Evolutionary conservation across 768 basidiomycete species (phyloP).

Genomic region (Artomyces pyxidatus): DNA sequence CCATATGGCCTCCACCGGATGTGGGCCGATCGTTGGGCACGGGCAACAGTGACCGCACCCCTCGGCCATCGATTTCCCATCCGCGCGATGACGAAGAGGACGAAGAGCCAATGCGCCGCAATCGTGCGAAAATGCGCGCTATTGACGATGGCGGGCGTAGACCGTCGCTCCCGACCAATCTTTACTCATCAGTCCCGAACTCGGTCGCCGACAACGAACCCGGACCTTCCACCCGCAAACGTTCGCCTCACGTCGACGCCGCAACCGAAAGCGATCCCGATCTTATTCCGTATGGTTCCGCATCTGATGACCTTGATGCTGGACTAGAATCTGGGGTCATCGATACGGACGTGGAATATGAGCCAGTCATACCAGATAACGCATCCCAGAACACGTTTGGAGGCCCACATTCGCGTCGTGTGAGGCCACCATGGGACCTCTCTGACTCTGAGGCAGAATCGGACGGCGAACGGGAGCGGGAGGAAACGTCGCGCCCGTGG

Average conservation of each 20-base stretch:
- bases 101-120: slow-evolving; percentile 22
- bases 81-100: slow-evolving; percentile 27
- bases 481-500: background rate
- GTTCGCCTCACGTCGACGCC: background rate
- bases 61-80: slow-evolving; percentile 34
- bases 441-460: slow-evolving; percentile 2
- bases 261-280: background rate
- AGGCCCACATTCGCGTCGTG: slow-evolving; percentile 1
- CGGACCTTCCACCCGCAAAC: background rate
- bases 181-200: slow-evolving; percentile 11
- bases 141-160: slow-evolving; percentile 34
- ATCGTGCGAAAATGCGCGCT: slow-evolving; percentile 33
- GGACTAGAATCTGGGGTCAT: slow-evolving; percentile 9
- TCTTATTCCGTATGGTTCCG: no score
- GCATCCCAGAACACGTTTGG: slow-evolving; percentile 1
- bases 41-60: slow-evolving; percentile 33
- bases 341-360: slow-evolving; percentile 15
- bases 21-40: slow-evolving; percentile 14
- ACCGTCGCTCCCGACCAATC: slow-evolving; percentile 33
- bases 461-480: background rate
- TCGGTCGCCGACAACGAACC: background rate
- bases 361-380: slow-evolving; percentile 4
- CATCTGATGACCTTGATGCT: background rate
- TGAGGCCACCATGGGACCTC: background rate
- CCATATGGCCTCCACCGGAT: slow-evolving; percentile 10